These are phyloP conservation scores for Cordyceps pruinosa DNA, from an alignment of 2,329 filamentous ascomycete genomes.

Conservation along the genomic window DNA sequence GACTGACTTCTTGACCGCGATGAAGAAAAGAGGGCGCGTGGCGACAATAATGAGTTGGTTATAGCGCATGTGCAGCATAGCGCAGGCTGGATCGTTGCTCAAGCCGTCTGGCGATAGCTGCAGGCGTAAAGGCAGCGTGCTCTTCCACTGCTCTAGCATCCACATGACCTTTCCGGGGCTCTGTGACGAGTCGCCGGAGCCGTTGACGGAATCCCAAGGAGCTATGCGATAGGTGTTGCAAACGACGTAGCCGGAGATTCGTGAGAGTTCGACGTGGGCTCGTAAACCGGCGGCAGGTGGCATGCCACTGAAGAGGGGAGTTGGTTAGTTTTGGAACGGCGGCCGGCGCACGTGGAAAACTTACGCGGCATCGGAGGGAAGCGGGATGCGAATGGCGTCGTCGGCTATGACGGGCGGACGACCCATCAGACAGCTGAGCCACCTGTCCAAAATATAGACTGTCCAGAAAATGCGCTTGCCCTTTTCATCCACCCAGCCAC, in stretches of 20 bases:
- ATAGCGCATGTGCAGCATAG: slow-evolving; percentile 42
- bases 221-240: slow-evolving; percentile 39
- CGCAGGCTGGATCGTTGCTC: slow-evolving; percentile 35
- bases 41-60: slow-evolving; percentile 45
- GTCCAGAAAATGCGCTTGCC: slow-evolving; percentile 46
- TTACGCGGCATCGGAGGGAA: slow-evolving; percentile 36
- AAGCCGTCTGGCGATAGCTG: slow-evolving; percentile 29
- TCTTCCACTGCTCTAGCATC: slow-evolving; percentile 36
- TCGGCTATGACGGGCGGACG: slow-evolving; percentile 40
- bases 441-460: slow-evolving; percentile 43
- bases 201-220: slow-evolving; percentile 20
- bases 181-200: slow-evolving; percentile 19
- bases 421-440: slow-evolving; percentile 42
- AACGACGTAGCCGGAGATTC: slow-evolving; percentile 42
- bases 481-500: slow-evolving; percentile 36
- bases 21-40: slow-evolving; percentile 41
- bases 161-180: slow-evolving; percentile 34
- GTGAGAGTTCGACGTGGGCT: slow-evolving; percentile 40
- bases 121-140: slow-evolving; percentile 30
- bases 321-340: not conserved
- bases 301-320: slow-evolving; percentile 27
- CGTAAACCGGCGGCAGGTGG: slow-evolving; percentile 37
- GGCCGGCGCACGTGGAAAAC: slow-evolving; percentile 17
- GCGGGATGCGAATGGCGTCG: slow-evolving; percentile 37
- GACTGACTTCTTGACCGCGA: slow-evolving; percentile 40